phyloP scores from a whole-genome alignment of 805 yeast species.

The Metschnikowia lochheadii region DNA sequence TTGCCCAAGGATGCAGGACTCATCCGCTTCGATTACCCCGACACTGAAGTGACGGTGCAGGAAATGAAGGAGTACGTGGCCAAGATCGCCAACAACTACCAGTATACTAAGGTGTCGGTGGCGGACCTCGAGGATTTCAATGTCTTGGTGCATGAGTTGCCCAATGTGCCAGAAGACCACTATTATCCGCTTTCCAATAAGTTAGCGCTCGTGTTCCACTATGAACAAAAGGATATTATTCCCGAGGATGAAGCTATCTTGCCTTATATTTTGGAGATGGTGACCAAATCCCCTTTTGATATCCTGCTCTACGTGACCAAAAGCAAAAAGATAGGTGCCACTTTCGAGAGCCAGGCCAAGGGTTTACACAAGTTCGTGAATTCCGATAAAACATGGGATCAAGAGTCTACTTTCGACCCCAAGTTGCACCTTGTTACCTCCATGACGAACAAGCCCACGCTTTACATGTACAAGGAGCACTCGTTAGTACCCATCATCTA shows the following conservation, averaged over 20 bases:
- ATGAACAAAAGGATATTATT: conserved; percentile 46
- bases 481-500: conserved; percentile 48
- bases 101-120: conserved; percentile 32
- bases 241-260: conserved; percentile 62
- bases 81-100: conserved; percentile 45
- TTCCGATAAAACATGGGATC: conserved; percentile 31
- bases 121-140: conserved; percentile 28
- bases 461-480: conserved; percentile 57
- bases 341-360: conserved; percentile 40
- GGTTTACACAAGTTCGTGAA: conserved; percentile 42
- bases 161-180: conserved; percentile 27
- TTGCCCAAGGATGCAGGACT: conserved; percentile 49
- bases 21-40: conserved; percentile 45
- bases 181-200: conserved; percentile 38
- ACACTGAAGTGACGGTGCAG: conserved; percentile 22
- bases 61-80: conserved; percentile 41
- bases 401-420: conserved; percentile 36
- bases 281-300: conserved; percentile 54
- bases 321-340: conserved; percentile 37
- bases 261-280: conserved; percentile 56
- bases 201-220: conserved; percentile 51
- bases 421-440: conserved; percentile 48
- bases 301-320: conserved; percentile 50
- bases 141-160: conserved; percentile 27
- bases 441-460: conserved; percentile 57